Conservation (phyloP, 257 asterid species). For the Scutellaria minor region DNA sequence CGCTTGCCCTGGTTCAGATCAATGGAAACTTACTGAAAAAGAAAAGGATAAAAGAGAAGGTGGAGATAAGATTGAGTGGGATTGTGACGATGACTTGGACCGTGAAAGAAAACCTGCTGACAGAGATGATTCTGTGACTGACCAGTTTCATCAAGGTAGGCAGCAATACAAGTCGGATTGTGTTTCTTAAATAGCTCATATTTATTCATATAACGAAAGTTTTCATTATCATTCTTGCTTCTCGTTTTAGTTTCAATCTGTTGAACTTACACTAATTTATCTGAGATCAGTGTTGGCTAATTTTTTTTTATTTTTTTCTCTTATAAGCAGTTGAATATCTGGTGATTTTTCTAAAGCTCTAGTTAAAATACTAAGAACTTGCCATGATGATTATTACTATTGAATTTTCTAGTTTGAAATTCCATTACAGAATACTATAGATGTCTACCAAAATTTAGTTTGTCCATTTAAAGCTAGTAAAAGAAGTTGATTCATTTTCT, state of each 20-base stretch:
- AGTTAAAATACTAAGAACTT: conserved; percentile 13
- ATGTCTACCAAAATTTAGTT: not conserved
- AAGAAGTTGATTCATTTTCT: conserved; percentile 23
- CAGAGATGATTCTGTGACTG: conserved; percentile 52
- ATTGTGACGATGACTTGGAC: conserved; percentile 48
- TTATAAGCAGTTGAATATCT: conserved; percentile 17
- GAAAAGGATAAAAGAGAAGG: conserved; percentile 55
- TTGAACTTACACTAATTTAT: conserved; percentile 21
- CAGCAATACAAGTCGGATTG: conserved; percentile 11
- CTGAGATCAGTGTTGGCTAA: not conserved
- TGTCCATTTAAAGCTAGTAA: conserved; percentile 16
- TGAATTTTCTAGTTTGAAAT: conserved; percentile 16
- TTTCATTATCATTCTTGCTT: not conserved
- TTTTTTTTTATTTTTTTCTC: not conserved
- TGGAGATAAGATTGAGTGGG: conserved; percentile 55
- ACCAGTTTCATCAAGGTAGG: conserved; percentile 64
- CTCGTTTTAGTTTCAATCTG: conserved; percentile 16
- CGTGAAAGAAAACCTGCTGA: conserved; percentile 56
- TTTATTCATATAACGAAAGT: not conserved
- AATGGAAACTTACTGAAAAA: conserved; percentile 51
- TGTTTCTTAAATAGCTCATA: conserved; percentile 20
- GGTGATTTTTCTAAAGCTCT: conserved; percentile 1
- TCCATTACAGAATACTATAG: not conserved
- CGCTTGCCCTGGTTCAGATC: conserved; percentile 56
- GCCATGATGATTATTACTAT: not conserved